These are phyloP conservation scores for Arbutus unedo DNA, from an alignment of 148 eudicot species.

Conservation along the genomic window DNA sequence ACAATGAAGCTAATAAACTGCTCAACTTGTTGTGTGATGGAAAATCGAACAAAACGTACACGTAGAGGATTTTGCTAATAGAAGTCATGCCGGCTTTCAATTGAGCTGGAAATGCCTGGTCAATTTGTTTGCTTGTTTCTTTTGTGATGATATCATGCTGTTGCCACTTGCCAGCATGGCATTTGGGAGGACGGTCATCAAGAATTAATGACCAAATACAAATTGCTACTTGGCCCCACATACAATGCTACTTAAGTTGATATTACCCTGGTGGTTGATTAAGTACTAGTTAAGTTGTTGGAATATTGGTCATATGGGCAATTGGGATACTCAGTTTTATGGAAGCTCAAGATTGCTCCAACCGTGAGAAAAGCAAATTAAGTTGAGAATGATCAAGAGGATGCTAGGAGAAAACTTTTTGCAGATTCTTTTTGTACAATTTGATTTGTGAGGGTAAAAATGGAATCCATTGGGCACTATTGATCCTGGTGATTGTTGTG, in stretches of 20 bases:
- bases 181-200: not conserved
- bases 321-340: slow-evolving; percentile 1
- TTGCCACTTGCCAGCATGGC: not conserved
- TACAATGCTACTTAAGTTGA: not conserved
- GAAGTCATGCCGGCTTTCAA: not conserved
- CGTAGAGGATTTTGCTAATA: not conserved
- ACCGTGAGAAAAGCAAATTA: not conserved
- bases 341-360: slow-evolving; percentile 3
- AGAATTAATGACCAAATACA: not conserved
- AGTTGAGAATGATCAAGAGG: too few relatives aligned
- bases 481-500: too few relatives aligned
- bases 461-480: too few relatives aligned
- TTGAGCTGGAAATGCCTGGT: not conserved
- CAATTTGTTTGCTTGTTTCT: not conserved
- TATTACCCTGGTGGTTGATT: not conserved
- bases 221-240: not conserved
- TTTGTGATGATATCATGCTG: not conserved
- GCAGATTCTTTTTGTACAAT: too few relatives aligned
- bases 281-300: not conserved
- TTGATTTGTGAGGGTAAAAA: too few relatives aligned
- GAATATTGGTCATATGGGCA: not conserved
- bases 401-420: too few relatives aligned
- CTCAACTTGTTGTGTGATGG: not conserved
- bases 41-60: not conserved
- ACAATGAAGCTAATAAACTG: not conserved